phyloP scores from a whole-genome alignment of 306 rosid genomes.

The Acmispon strigosus region DNA sequence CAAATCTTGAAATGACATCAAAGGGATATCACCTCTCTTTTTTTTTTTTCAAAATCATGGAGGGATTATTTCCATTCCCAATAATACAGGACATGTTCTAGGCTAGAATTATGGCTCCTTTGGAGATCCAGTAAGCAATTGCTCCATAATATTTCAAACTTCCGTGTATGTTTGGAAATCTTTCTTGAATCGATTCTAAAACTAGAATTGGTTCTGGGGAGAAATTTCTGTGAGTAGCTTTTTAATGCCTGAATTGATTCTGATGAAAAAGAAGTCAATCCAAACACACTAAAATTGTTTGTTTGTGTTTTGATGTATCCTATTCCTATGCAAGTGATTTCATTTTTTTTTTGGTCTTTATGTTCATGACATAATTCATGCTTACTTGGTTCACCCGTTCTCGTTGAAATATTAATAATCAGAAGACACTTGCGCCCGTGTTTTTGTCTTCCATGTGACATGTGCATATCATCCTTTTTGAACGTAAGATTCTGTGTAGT shows the following conservation, averaged over 20 bases:
- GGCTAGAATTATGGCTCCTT: constrained; percentile 38
- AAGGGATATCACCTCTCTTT: constrained; percentile 12
- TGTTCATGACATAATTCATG: neutral
- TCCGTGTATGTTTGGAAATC: constrained; percentile 25
- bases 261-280: no score
- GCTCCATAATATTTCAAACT: constrained; percentile 23
- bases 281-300: no score
- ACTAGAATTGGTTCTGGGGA: no score
- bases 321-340: constrained; percentile 27
- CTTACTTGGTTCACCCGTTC: neutral
- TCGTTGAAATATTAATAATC: neutral
- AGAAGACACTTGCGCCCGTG: neutral
- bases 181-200: no score
- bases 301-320: constrained; percentile 19
- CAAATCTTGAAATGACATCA: constrained; percentile 34
- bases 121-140: constrained; percentile 18
- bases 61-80: constrained; percentile 51
- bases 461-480: neutral
- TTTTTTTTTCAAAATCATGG: constrained; percentile 38
- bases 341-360: constrained; percentile 5
- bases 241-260: constrained; percentile 6
- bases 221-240: no score
- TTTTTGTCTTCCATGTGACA: neutral
- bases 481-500: neutral
- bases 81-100: constrained; percentile 53